These are phyloP conservation scores for Phaseolus lunatus DNA, from an alignment of 306 rosid species.

Conservation along the genomic window DNA sequence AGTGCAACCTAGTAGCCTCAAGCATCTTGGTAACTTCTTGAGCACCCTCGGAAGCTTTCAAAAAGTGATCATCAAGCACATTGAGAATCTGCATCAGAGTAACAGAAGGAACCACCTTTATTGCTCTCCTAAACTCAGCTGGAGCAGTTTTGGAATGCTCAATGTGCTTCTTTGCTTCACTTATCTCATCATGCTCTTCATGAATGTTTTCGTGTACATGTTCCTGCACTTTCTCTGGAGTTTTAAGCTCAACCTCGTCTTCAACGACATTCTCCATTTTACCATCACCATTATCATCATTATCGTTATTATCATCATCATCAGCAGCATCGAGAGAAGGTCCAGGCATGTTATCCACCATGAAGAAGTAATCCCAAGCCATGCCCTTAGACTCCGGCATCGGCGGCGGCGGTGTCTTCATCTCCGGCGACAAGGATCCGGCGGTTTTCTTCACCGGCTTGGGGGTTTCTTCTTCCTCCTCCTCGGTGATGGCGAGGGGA, in stretches of 20 bases:
- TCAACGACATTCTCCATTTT: slow-evolving; percentile 55
- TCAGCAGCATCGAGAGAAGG: slow-evolving; percentile 58
- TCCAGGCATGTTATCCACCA: slow-evolving; percentile 64
- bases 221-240: slow-evolving; percentile 65
- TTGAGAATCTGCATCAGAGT: slow-evolving; percentile 61
- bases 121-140: slow-evolving; percentile 62
- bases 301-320: slow-evolving; percentile 43
- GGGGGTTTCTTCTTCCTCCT: slow-evolving; percentile 39
- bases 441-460: slow-evolving; percentile 6
- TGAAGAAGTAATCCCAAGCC: slow-evolving; percentile 89
- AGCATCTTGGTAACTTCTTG: slow-evolving; percentile 84
- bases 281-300: slow-evolving; percentile 35
- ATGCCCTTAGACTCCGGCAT: slow-evolving; percentile 72
- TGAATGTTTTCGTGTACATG: background rate
- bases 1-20: slow-evolving; percentile 90
- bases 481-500: slow-evolving; percentile 62
- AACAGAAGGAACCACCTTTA: slow-evolving; percentile 54
- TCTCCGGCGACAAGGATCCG: slow-evolving; percentile 52
- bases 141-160: slow-evolving; percentile 82
- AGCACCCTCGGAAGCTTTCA: slow-evolving; percentile 75
- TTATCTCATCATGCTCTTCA: slow-evolving; percentile 37
- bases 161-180: slow-evolving; percentile 49
- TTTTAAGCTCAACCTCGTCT: slow-evolving; percentile 69
- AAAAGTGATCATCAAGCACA: slow-evolving; percentile 73
- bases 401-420: slow-evolving; percentile 67